Evolutionary conservation across 257 asterid species (phyloP).

Genomic region (Anisodus acutangulus): DNA sequence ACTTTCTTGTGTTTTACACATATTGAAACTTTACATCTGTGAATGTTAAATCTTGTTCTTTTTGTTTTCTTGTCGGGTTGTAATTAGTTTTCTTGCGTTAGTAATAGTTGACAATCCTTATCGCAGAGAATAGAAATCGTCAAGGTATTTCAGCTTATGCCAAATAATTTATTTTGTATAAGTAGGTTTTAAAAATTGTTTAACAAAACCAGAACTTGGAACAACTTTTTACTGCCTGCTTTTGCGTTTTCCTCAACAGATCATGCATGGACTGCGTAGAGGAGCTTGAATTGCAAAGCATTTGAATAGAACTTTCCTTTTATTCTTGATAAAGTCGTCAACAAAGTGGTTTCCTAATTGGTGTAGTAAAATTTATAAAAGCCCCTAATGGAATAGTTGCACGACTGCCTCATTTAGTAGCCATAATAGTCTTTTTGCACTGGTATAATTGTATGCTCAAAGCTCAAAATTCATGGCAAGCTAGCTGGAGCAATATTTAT

Average conservation of each 20-base stretch:
- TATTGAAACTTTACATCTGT: not conserved
- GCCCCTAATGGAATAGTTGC: slow-evolving; percentile 8
- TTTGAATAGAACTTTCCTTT: not conserved
- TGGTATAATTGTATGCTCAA: not conserved
- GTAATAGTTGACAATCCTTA: slow-evolving; percentile 3
- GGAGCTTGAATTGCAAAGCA: not conserved
- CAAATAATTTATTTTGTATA: not conserved
- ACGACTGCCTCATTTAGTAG: not conserved
- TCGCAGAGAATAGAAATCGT: not conserved
- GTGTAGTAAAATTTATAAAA: slow-evolving; percentile 1
- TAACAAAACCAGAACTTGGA: not conserved
- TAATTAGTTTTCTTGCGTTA: slow-evolving; percentile 3
- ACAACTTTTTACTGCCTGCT: not conserved
- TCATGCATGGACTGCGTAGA: not conserved
- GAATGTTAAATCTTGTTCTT: slow-evolving; percentile 13
- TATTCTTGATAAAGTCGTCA: not conserved
- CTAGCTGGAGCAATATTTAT: not conserved
- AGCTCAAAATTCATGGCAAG: slow-evolving; percentile 14
- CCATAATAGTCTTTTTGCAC: not conserved
- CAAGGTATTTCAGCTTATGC: not conserved
- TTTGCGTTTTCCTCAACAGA: slow-evolving; percentile 11
- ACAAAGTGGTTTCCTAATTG: not conserved
- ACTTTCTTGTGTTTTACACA: not conserved
- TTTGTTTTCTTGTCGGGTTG: not conserved
- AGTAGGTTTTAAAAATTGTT: not conserved